Base-by-base conservation (phyloP, 805 yeast genomes). In the Zygoascus biomembranicola region DNA sequence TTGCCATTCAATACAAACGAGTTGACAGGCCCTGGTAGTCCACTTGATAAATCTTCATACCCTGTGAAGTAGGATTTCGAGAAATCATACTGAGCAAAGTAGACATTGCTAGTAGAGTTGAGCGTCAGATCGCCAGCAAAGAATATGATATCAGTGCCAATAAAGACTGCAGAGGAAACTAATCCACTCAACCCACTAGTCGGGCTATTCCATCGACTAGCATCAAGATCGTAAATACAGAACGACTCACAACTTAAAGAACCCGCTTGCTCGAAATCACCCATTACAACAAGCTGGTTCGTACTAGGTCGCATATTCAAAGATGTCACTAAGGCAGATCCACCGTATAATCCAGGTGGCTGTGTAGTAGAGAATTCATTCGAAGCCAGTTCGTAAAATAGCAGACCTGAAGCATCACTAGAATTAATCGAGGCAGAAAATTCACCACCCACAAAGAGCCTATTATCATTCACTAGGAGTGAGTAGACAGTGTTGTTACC, bases 261-360 rank as follows among this genome's bases (percentile, higher is more conserved):
- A 0, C 85, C 83, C 1, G 86, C 82, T 19, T 73, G 65, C 19
- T 74, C 76, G 64, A 87, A 89, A 44, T 77, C 73, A 23, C 97
- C 97, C 42, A 86, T 96, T 11, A 87, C 87, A 32, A 83, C 72
- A 28, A 89, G 68, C 18, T 73, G 60, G 1, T 76, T 70, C 8
- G 69, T 52, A 31, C 73, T 71, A 31, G 67, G 69, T 23, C 71
- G 71, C 32, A 76, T 73, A 35, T 70, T 70, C 16, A 75, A 57
- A 16, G 67, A 66, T 50, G 78, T 66, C 0, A 79, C 66, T 13
- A 73, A 72, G 13, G 81, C 74, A 8, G 65, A 62, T 10, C 72
- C 65, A 2, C 77, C 66, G 8, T 70, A 63, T 18, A 66, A 52
- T 8, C 70, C 69, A 0, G 81, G 76, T 14, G 85, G 84, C 61